phyloP scores from a whole-genome alignment of 1,284 basidiomycete genomes.

The Porodaedalea pini region DNA sequence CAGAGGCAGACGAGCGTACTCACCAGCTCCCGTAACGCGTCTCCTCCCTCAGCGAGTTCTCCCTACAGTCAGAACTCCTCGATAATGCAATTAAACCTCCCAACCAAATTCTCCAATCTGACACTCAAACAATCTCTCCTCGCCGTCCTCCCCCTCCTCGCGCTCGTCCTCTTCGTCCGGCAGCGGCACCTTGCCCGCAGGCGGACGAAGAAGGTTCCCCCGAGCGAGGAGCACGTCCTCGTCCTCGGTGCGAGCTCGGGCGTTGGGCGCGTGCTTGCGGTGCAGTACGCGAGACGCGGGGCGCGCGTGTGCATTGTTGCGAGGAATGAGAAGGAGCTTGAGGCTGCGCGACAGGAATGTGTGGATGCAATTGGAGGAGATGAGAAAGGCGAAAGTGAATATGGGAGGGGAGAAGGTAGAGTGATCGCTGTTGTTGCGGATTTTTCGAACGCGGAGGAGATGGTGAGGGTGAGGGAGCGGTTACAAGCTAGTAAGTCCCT shows the following conservation, averaged over 20 bases:
- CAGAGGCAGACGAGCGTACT: too few species aligned
- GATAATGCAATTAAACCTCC: not conserved
- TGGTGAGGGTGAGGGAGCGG: constrained; percentile 57
- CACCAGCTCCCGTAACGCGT: too few species aligned
- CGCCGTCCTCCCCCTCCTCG: constrained; percentile 3
- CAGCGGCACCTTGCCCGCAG: not conserved
- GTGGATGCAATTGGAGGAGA: constrained; percentile 24
- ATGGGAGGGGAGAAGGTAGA: constrained; percentile 26
- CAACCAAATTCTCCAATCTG: not conserved
- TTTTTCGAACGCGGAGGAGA: constrained; percentile 63
- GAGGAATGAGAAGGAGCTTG: constrained; percentile 55
- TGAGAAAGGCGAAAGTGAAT: constrained; percentile 1
- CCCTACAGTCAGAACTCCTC: too few species aligned
- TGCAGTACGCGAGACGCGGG: constrained; percentile 70
- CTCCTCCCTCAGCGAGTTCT: too few species aligned
- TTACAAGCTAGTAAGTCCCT: constrained; percentile 54
- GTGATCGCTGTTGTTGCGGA: constrained; percentile 55
- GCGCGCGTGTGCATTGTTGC: constrained; percentile 78
- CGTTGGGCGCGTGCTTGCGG: constrained; percentile 74
- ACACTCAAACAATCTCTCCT: not conserved
- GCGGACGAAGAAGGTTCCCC: constrained; percentile 33
- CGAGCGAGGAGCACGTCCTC: constrained; percentile 62
- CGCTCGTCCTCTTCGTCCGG: not conserved
- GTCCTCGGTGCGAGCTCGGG: constrained; percentile 82
- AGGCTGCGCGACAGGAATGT: constrained; percentile 64